Conservation (phyloP, 495 filamentous ascomycete genomes). For the Durotheca rogersii region DNA sequence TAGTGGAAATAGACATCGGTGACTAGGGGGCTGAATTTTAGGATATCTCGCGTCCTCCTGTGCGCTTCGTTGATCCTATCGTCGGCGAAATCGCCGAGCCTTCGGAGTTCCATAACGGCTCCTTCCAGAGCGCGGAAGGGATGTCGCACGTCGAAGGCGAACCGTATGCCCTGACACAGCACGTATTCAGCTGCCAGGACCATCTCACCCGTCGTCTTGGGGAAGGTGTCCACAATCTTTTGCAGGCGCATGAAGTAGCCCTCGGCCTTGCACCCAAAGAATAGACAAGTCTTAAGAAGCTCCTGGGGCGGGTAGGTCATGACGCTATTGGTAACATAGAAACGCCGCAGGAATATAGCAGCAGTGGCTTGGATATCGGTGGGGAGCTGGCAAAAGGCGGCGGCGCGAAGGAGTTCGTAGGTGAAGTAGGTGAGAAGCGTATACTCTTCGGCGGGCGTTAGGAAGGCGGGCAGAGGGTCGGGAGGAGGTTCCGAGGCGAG, state of each 20-base stretch:
- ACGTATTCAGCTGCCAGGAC: conserved; percentile 88
- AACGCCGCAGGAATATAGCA: conserved; percentile 86
- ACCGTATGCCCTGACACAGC: conserved; percentile 88
- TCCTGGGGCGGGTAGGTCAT: conserved; percentile 92
- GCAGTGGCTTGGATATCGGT: conserved; percentile 86
- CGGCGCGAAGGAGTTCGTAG: conserved; percentile 69
- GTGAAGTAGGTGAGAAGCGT: conserved; percentile 79
- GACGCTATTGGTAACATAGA: conserved; percentile 90
- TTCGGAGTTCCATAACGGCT: conserved; percentile 73
- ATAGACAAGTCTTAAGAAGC: conserved; percentile 83
- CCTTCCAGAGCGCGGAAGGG: conserved; percentile 87
- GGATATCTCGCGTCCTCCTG: conserved; percentile 63
- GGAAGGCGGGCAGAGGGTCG: conserved; percentile 62
- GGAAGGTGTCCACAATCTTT: conserved; percentile 59
- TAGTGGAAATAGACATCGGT: conserved; percentile 96
- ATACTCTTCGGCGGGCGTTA: conserved; percentile 77
- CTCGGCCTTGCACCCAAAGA: conserved; percentile 90
- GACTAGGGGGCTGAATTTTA: conserved; percentile 77
- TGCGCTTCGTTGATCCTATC: conserved; percentile 68
- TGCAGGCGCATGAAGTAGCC: conserved; percentile 71
- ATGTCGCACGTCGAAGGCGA: conserved; percentile 89
- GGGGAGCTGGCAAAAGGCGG: conserved; percentile 73
- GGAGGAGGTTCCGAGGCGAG: conserved; percentile 34
- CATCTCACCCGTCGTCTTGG: conserved; percentile 67
- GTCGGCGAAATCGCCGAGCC: conserved; percentile 49